Evolutionary conservation across 352 stramenopile genomes (phyloP).

Genomic region (Globisporangium okanoganense): DNA sequence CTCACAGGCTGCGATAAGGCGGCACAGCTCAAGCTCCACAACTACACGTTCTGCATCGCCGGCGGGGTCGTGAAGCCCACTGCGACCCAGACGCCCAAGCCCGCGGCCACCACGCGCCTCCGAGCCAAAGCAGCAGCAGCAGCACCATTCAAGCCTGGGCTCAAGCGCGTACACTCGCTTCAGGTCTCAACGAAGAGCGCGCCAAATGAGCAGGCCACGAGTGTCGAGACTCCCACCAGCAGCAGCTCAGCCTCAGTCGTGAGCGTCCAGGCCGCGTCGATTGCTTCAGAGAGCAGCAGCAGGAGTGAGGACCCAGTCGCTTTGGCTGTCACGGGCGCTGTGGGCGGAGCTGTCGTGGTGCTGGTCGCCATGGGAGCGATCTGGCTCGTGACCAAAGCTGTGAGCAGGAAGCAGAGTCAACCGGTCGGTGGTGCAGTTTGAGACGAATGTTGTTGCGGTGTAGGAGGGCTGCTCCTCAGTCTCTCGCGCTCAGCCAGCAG

Average conservation of each 20-base stretch:
- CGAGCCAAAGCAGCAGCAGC: not conserved
- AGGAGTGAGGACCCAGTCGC: not conserved
- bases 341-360: too few species aligned
- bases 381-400: not conserved
- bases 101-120: not conserved
- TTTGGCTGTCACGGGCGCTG: not conserved
- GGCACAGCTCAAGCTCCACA: slow-evolving; percentile 6
- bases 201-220: not conserved
- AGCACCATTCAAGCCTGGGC: not conserved
- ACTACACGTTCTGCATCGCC: slow-evolving; percentile 3
- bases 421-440: not conserved
- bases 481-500: too few species aligned
- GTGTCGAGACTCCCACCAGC: not conserved
- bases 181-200: not conserved
- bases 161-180: not conserved
- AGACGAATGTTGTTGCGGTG: too few species aligned
- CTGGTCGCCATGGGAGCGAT: not conserved
- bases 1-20: not conserved
- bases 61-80: not conserved
- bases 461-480: too few species aligned
- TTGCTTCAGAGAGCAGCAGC: not conserved
- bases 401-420: not conserved
- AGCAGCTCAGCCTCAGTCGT: not conserved
- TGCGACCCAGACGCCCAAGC: not conserved
- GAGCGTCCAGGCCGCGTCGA: not conserved